phyloP scores from a whole-genome alignment of 805 yeast genomes.

The Saturnispora saitoi region DNA sequence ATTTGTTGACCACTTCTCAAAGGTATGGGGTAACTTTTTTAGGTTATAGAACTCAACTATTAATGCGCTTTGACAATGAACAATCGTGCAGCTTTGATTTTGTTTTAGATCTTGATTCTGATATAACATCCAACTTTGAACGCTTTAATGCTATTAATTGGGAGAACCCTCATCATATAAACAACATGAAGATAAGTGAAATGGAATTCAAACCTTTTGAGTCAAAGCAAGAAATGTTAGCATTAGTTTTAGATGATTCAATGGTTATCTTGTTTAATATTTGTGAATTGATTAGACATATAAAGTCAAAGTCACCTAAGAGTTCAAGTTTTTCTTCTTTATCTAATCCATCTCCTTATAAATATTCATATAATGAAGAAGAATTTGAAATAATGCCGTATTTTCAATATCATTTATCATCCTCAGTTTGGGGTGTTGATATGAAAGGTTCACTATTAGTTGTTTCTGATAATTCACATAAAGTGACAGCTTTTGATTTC shows the following conservation, averaged over 20 bases:
- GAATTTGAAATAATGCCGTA: not conserved
- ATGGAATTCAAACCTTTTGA: not conserved
- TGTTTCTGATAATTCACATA: slow-evolving; percentile 47
- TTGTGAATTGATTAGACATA: slow-evolving; percentile 20
- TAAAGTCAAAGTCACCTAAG: not conserved
- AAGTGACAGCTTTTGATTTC: slow-evolving; percentile 31
- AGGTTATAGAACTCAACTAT: slow-evolving; percentile 5
- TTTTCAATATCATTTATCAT: not conserved
- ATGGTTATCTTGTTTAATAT: slow-evolving; percentile 32
- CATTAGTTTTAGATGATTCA: slow-evolving; percentile 50
- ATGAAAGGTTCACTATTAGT: slow-evolving; percentile 33
- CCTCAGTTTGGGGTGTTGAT: slow-evolving; percentile 53
- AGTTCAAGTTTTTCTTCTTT: not conserved
- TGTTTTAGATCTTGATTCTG: slow-evolving; percentile 22
- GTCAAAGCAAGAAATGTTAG: slow-evolving; percentile 33
- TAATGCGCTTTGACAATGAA: slow-evolving; percentile 14
- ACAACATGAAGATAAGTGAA: not conserved
- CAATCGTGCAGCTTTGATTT: slow-evolving; percentile 2
- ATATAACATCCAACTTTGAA: not conserved
- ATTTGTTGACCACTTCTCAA: slow-evolving; percentile 15
- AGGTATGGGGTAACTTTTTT: slow-evolving; percentile 8
- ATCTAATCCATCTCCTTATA: not conserved
- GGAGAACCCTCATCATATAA: slow-evolving; percentile 7
- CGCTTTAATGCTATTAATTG: not conserved
- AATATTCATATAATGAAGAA: not conserved